These are phyloP conservation scores for Venturia oleaginea DNA, from an alignment of 2,329 filamentous ascomycete genomes.

Conservation along the genomic window DNA sequence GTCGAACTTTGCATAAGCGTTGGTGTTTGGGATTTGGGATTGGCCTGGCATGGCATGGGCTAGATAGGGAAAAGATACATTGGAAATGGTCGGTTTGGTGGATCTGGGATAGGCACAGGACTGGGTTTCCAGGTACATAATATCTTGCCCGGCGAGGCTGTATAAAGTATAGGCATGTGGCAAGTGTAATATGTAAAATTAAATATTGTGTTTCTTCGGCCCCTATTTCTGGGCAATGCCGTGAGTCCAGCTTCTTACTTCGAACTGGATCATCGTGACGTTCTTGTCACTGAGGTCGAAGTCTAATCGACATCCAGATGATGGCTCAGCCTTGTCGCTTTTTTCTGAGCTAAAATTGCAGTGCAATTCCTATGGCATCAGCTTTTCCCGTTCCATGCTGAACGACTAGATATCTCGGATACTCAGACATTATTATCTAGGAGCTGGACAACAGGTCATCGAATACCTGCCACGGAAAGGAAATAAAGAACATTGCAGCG, in stretches of 20 bases:
- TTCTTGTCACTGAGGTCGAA: too few relatives aligned
- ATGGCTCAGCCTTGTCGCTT: too few relatives aligned
- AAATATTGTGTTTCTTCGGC: neutral
- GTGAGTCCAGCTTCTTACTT: neutral
- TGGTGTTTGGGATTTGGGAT: conserved; percentile 5
- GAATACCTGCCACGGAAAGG: too few relatives aligned
- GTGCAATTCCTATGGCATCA: too few relatives aligned
- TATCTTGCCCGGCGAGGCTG: neutral
- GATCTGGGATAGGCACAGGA: neutral
- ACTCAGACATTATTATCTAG: too few relatives aligned
- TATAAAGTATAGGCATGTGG: neutral
- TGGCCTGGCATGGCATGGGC: neutral
- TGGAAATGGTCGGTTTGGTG: neutral
- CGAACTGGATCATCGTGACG: too few relatives aligned
- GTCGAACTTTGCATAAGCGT: conserved; percentile 8
- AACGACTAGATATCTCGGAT: too few relatives aligned
- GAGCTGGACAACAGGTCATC: too few relatives aligned
- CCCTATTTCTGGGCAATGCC: neutral
- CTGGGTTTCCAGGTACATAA: neutral
- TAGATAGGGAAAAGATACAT: neutral
- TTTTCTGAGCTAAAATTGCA: too few relatives aligned
- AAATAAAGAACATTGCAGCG: too few relatives aligned
- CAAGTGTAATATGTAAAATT: neutral
- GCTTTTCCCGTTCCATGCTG: too few relatives aligned
- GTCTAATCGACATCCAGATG: too few relatives aligned